Base-by-base conservation (phyloP, 805 yeast species). In the Yarrowia porcina region DNA sequence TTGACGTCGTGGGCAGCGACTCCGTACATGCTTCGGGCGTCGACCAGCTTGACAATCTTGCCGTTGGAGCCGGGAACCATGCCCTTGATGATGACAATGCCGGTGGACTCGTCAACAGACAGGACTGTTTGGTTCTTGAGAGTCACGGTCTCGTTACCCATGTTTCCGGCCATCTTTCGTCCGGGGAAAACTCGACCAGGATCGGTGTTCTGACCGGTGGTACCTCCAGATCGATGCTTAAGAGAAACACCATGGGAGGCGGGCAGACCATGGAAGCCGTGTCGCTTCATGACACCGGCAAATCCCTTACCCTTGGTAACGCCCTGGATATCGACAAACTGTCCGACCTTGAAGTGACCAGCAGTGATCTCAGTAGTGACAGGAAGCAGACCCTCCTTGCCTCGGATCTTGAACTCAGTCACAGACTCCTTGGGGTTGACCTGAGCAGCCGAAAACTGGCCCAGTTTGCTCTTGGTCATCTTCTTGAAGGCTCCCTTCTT, bases 161-260 rank as follows among this genome's bases (percentile, higher is more conserved):
- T 87, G 75, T 89, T 89, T 67, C 99, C 99, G 36, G 98, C 96
- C 99, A 94, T 93, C 77, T 91, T 93, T 78, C 90, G 92, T 23
- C 97, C 98, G 15, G 97, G 98, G 66, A 91, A 79, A 61, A 91
- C 90, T 79, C 99, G 88, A 71, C 97, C 97, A 13, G 99, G 99
- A 66, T 90, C 88, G 68, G 94, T 96, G 71, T 89, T 89, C 74
- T 87, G 90, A 83, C 99, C 99, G 70, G 88, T 91, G 32, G 97
- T 92, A 82, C 99, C 99, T 70, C 96, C 96, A 64, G 91, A 86
- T 82, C 99, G 88, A 74, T 94, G 98, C 36, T 93, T 87, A 56
- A 83, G 79, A 28, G 99, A 90, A 25, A 89, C 92, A 88, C 99
- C 99, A 75, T 94, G 99, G 0, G 97, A 81, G 7, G 97, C 97